A percentile compares a stretch with the other conserved stretches of the same genome.
Evolutionary conservation across 169 alveolate species (phyloP).

Genomic region (Blepharisma undulans): DNA sequence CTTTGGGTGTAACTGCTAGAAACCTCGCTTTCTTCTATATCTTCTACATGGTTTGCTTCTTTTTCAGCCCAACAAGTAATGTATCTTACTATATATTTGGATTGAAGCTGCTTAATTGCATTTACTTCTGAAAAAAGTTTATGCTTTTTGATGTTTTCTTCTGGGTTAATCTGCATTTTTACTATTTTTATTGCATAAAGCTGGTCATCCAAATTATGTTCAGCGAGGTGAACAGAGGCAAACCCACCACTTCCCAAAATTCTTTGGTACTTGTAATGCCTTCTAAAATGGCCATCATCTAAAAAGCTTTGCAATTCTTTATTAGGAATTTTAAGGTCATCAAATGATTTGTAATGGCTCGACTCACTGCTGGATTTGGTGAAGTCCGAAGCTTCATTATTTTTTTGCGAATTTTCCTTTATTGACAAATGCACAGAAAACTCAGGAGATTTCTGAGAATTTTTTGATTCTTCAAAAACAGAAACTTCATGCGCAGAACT

Average conservation of each 20-base stretch:
- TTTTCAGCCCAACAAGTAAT: constrained; percentile 68
- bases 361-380: not conserved
- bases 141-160: constrained; percentile 42
- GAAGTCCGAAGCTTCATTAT: not conserved
- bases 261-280: constrained; percentile 44
- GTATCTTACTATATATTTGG: constrained; percentile 63
- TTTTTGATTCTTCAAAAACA: not conserved
- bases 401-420: not conserved
- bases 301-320: not conserved
- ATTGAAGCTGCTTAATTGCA: constrained; percentile 45
- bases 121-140: constrained; percentile 67
- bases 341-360: not conserved
- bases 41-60: not conserved
- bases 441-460: not conserved
- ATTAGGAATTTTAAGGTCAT: not conserved
- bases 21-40: constrained; percentile 1
- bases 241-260: constrained; percentile 80
- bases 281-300: constrained; percentile 50
- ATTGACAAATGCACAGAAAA: not conserved
- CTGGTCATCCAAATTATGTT: constrained; percentile 64
- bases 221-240: constrained; percentile 70
- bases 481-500: not conserved
- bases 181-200: constrained; percentile 77
- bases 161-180: constrained; percentile 42
- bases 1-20: no score